Conservation (phyloP, 163 green algal genomes). For the Scenedesmus sp. region DNA sequence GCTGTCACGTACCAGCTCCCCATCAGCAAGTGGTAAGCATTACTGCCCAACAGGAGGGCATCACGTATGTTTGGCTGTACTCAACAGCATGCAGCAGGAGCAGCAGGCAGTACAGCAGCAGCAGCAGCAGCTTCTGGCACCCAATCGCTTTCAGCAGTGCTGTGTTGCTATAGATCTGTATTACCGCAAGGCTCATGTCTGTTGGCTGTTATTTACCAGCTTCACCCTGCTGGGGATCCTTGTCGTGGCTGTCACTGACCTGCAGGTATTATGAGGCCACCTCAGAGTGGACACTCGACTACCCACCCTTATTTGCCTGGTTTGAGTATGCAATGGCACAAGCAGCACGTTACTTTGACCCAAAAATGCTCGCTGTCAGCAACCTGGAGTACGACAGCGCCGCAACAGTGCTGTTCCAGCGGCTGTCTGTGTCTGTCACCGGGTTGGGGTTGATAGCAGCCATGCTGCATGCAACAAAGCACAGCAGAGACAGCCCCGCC, state of each 20-base stretch:
- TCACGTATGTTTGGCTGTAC: background rate
- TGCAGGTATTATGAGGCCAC: conserved; percentile 91
- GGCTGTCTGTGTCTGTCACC: conserved; percentile 78
- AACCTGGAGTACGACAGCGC: conserved; percentile 77
- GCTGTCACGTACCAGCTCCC: conserved; percentile 92
- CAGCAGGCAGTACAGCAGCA: background rate
- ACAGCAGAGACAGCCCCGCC: background rate
- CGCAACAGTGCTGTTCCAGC: conserved; percentile 86
- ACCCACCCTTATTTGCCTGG: conserved; percentile 97
- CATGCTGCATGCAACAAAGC: conserved; percentile 28
- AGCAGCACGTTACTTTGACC: conserved; percentile 79
- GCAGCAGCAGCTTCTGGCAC: background rate
- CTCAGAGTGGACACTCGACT: conserved; percentile 97
- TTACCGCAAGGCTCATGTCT: background rate
- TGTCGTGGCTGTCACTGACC: background rate
- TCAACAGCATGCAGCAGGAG: background rate
- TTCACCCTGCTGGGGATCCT: background rate
- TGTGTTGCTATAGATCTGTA: background rate
- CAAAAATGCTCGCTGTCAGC: conserved; percentile 82
- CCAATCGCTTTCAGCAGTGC: background rate
- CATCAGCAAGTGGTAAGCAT: conserved; percentile 77
- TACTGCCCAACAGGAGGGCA: background rate
- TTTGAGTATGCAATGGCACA: conserved; percentile 90
- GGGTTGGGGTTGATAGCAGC: conserved; percentile 74
- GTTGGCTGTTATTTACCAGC: background rate